Percentiles rank a stretch among this genome's conserved stretches.
Conservation (phyloP, 495 filamentous ascomycete genomes). For the Tuber borchii region DNA sequence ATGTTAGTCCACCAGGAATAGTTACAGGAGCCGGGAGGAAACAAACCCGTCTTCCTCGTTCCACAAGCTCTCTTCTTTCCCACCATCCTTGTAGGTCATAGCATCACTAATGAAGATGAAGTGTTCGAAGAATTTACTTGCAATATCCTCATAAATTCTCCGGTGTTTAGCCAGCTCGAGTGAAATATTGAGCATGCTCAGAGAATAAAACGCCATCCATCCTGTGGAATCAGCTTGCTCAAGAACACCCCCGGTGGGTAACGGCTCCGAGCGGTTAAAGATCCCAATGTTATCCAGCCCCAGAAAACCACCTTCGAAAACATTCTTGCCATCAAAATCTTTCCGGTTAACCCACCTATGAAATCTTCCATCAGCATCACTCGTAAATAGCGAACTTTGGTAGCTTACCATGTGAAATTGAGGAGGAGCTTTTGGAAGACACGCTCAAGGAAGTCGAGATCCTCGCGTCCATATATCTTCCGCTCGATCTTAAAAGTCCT, state of each 20-base stretch:
- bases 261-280: constrained; percentile 95
- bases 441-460: constrained; percentile 88
- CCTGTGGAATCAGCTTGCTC: constrained; percentile 96
- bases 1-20: not conserved
- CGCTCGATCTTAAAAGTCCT: constrained; percentile 95
- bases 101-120: constrained; percentile 97
- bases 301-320: constrained; percentile 96
- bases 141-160: constrained; percentile 95
- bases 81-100: constrained; percentile 80
- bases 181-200: constrained; percentile 94
- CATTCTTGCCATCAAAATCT: constrained; percentile 85
- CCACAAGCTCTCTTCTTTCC: constrained; percentile 80
- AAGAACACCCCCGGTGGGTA: constrained; percentile 85
- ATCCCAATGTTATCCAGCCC: constrained; percentile 94
- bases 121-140: constrained; percentile 97
- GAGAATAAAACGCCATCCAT: constrained; percentile 96
- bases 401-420: constrained; percentile 98
- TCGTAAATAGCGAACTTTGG: constrained; percentile 54
- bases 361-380: constrained; percentile 28
- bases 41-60: constrained; percentile 75
- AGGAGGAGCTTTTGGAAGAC: constrained; percentile 93
- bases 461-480: constrained; percentile 90
- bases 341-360: constrained; percentile 83
- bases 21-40: not conserved
- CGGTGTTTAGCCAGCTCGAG: constrained; percentile 91